phyloP scores from a whole-genome alignment of 2,329 filamentous ascomycete genomes.

The Neoscytalidium dimidiatum region DNA sequence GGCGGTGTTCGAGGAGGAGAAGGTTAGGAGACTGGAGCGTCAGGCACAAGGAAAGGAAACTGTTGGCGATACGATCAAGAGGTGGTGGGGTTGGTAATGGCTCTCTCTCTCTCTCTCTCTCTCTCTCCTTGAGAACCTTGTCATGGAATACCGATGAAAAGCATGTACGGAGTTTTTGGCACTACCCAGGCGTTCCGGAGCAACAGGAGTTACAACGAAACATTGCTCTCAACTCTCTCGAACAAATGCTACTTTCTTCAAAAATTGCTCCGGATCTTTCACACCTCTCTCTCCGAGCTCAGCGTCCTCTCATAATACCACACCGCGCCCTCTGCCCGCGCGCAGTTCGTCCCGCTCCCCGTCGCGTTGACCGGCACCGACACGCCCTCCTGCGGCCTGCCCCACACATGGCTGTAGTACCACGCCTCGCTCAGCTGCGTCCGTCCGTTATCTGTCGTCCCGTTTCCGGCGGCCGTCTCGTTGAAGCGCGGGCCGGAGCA shows the following conservation, averaged over 20 bases:
- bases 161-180: slow-evolving; percentile 7
- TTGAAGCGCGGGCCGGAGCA: slow-evolving; percentile 64
- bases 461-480: slow-evolving; percentile 58
- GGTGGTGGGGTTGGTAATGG: slow-evolving; percentile 16
- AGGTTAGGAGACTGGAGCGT: slow-evolving; percentile 21
- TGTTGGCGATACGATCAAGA: slow-evolving; percentile 40
- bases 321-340: slow-evolving; percentile 54
- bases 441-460: slow-evolving; percentile 56
- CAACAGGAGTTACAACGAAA: not conserved
- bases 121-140: too few species aligned
- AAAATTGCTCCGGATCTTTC: not conserved
- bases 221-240: not conserved
- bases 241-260: not conserved
- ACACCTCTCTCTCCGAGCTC: not conserved
- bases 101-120: too few species aligned
- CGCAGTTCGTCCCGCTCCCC: slow-evolving; percentile 53
- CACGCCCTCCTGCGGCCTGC: slow-evolving; percentile 56
- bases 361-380: slow-evolving; percentile 52
- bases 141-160: not conserved
- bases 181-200: slow-evolving; percentile 9
- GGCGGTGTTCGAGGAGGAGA: slow-evolving; percentile 21
- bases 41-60: slow-evolving; percentile 35
- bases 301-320: slow-evolving; percentile 55
- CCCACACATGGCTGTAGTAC: slow-evolving; percentile 65
- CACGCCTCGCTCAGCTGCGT: slow-evolving; percentile 64